phyloP scores from a whole-genome alignment of 2,329 filamentous ascomycete genomes.

The Grosmannia penicillata region DNA sequence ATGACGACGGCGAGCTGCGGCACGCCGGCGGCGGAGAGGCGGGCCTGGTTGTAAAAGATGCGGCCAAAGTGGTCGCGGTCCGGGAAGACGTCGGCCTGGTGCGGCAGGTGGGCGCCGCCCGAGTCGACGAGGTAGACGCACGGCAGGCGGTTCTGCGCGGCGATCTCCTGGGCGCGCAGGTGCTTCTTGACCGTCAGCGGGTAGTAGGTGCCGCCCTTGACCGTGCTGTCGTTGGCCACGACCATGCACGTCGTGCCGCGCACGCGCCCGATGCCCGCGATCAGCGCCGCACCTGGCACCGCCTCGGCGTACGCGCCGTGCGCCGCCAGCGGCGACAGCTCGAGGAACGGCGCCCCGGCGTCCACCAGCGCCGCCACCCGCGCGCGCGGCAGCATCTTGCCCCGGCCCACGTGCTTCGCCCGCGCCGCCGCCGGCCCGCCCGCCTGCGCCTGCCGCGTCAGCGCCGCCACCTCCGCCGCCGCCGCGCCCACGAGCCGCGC shows the following conservation, averaged over 20 bases:
- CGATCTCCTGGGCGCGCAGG: slow-evolving; percentile 78
- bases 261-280: slow-evolving; percentile 81
- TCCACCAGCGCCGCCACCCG: slow-evolving; percentile 78
- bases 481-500: slow-evolving; percentile 60
- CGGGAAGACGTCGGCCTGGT: slow-evolving; percentile 92
- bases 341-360: slow-evolving; percentile 77
- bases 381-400: slow-evolving; percentile 91
- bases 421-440: slow-evolving; percentile 72
- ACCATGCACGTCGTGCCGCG: slow-evolving; percentile 87
- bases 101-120: slow-evolving; percentile 84
- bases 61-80: slow-evolving; percentile 90
- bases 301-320: slow-evolving; percentile 75
- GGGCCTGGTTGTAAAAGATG: slow-evolving; percentile 96
- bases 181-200: slow-evolving; percentile 98
- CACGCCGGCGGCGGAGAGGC: slow-evolving; percentile 79
- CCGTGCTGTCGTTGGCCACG: slow-evolving; percentile 89
- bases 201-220: slow-evolving; percentile 95
- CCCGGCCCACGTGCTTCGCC: slow-evolving; percentile 72
- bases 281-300: slow-evolving; percentile 78
- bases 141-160: slow-evolving; percentile 68
- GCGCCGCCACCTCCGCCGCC: slow-evolving; percentile 48
- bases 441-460: slow-evolving; percentile 57
- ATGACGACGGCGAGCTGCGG: slow-evolving; percentile 93
- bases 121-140: slow-evolving; percentile 97
- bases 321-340: slow-evolving; percentile 84